phyloP scores from a whole-genome alignment of 2,329 filamentous ascomycete genomes.

The Ophiostoma populinum region DNA sequence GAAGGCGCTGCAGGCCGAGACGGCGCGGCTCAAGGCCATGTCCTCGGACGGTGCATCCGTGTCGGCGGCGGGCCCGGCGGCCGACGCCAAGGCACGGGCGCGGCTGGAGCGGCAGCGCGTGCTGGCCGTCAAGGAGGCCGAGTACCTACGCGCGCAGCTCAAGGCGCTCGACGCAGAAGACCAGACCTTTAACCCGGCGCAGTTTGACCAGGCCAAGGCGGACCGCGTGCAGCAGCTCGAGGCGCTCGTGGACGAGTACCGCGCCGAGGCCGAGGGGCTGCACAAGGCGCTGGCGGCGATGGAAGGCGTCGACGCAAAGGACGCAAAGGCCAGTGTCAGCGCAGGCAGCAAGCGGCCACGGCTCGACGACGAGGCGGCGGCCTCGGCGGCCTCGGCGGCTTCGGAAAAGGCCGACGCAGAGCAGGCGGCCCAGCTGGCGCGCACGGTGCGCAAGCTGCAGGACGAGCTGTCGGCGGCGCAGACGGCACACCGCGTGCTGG shows the following conservation, averaged over 20 bases:
- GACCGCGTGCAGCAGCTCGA: constrained; percentile 69
- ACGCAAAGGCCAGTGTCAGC: constrained; percentile 12
- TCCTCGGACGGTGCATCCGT: constrained; percentile 11
- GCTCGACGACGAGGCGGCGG: constrained; percentile 36
- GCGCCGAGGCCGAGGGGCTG: constrained; percentile 57
- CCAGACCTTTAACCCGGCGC: constrained; percentile 64
- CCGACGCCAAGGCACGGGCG: constrained; percentile 46
- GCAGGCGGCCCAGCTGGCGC: constrained; percentile 60
- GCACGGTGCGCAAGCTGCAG: constrained; percentile 76
- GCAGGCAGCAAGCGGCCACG: constrained; percentile 47
- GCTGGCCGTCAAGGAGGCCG: constrained; percentile 79
- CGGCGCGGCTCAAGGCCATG: constrained; percentile 49
- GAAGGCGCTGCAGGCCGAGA: constrained; percentile 42
- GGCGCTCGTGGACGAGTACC: constrained; percentile 72
- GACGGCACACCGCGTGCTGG: constrained; percentile 51
- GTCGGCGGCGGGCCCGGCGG: background rate
- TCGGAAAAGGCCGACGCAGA: constrained; percentile 25
- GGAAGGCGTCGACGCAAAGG: constrained; percentile 25
- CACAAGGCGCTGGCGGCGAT: constrained; percentile 55
- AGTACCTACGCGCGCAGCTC: constrained; percentile 82
- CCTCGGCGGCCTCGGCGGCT: constrained; percentile 28
- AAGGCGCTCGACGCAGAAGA: constrained; percentile 82
- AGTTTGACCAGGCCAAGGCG: constrained; percentile 57
- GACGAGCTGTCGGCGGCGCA: constrained; percentile 55
- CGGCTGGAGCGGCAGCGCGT: constrained; percentile 73